Evolutionary conservation across 352 stramenopile species (phyloP), one percentile per base, ranked within the genome.

Genomic region (Phytophthora capsici): DNA sequence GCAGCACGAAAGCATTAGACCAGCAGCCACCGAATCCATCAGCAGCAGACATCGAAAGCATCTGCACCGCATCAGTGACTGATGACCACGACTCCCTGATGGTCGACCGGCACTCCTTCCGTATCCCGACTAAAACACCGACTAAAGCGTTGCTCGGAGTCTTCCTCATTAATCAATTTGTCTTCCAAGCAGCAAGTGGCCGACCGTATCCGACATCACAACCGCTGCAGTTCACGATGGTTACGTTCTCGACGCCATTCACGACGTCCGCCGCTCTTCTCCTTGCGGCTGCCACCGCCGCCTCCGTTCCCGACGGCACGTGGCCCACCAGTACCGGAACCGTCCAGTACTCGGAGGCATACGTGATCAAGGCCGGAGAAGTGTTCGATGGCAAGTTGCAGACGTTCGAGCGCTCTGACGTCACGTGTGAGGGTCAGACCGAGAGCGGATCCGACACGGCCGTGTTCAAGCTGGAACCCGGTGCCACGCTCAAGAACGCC

Each of bases 331-430:
- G 51, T 52, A 63, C 43, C 3, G 60, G 60, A 2, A 48, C 32
- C n/a, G 51, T 61, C 17, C 51, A 58, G 30, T 71, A 58, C 59
- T 26, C 47, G 6, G 67, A 65, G 32, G 55, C 75, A 0, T 59
- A 68, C 26, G 60, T 73, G 19, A 66, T 82, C 36, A 63, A 73
- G 13, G 71, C 73, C 12, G 76, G 71, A 7, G 65, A 65, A 19
- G 46, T 65, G 0, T 65, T 65, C 19, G 57, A 65, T 37, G 57
- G 57, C 13, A 58, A 65, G 32, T 78, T 80, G 63, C 70, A 86
- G 66, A 88, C 73, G 1, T 88, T 83, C 69, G 71, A 88, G 13
- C 77, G 70, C 9, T 78, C 70, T 7, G 61, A 82, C 30, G 64
- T 80, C 25, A 58, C 49, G 38, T 86, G 77, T 41, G 46, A 74